phyloP scores from a whole-genome alignment of 495 filamentous ascomycete genomes.

The Talaromyces proteolyticus region DNA sequence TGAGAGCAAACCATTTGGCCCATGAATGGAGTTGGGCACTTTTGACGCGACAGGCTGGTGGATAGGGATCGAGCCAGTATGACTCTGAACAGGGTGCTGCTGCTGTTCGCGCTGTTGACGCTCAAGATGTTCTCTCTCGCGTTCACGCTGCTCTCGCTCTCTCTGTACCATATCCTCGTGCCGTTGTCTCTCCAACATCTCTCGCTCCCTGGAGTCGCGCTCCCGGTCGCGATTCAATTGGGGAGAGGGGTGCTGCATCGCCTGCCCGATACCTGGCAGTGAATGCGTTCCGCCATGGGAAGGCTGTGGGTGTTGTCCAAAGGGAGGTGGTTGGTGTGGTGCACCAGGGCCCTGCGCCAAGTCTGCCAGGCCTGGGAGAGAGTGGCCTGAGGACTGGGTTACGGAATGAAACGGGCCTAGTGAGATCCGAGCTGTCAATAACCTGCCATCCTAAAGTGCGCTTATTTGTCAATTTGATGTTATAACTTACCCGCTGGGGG shows the following conservation, averaged over 20 bases:
- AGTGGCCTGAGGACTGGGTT: conserved; percentile 42
- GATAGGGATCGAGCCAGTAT: conserved; percentile 75
- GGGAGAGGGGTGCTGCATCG: conserved; percentile 46
- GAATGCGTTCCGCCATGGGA: conserved; percentile 41
- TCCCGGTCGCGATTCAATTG: conserved; percentile 49
- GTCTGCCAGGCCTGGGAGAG: conserved; percentile 45
- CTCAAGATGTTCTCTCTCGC: conserved; percentile 43
- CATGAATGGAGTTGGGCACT: conserved; percentile 73
- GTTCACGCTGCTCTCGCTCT: conserved; percentile 51
- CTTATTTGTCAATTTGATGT: no score
- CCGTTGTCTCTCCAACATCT: conserved; percentile 41
- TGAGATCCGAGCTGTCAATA: conserved; percentile 19
- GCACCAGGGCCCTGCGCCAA: conserved; percentile 44
- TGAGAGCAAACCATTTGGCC: conserved; percentile 78
- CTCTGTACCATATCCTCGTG: conserved; percentile 57
- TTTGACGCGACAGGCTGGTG: conserved; percentile 88
- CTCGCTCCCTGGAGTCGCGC: conserved; percentile 43
- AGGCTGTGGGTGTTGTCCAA: conserved; percentile 37
- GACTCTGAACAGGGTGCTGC: conserved; percentile 75
- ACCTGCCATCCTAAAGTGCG: no score
- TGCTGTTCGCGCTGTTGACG: conserved; percentile 46
- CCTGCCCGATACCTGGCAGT: conserved; percentile 45
- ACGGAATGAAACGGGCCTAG: conserved; percentile 37
- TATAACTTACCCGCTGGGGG: conserved; percentile 40
- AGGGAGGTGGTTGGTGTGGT: conserved; percentile 43